Conservation (phyloP, 2,329 filamentous ascomycete species). For the Hypoxylon sp. region DNA sequence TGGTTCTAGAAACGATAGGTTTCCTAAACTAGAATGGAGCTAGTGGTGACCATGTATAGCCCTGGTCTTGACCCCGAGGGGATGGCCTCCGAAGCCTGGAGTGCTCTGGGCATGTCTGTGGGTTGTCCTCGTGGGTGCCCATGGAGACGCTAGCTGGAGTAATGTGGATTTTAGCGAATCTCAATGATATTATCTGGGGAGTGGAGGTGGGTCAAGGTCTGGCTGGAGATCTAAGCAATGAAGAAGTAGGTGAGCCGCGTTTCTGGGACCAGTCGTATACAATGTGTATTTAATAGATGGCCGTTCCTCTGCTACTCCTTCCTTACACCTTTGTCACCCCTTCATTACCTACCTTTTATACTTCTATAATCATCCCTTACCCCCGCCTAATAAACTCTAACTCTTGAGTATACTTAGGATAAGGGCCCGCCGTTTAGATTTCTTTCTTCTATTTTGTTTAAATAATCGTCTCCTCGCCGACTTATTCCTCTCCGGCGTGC, state of each 20-base stretch:
- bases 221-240: slow-evolving; percentile 15
- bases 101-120: slow-evolving; percentile 43
- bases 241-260: slow-evolving; percentile 18
- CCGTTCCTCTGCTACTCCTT: slow-evolving; percentile 6
- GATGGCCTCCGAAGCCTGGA: slow-evolving; percentile 34
- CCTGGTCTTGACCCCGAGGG: slow-evolving; percentile 36
- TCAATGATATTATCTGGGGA: slow-evolving; percentile 34
- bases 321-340: slow-evolving; percentile 2
- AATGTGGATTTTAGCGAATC: slow-evolving; percentile 19
- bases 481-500: background rate
- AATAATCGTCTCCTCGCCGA: background rate
- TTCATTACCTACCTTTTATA: slow-evolving; percentile 2
- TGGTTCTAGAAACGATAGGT: slow-evolving; percentile 28
- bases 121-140: slow-evolving; percentile 36
- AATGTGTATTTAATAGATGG: slow-evolving; percentile 18
- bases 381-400: slow-evolving; percentile 3
- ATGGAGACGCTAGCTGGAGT: slow-evolving; percentile 35
- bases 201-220: slow-evolving; percentile 40
- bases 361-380: slow-evolving; percentile 15
- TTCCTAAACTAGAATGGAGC: slow-evolving; percentile 20
- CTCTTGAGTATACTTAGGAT: background rate
- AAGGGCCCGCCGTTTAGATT: slow-evolving; percentile 1
- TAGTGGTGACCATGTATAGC: slow-evolving; percentile 15
- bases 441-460: background rate
- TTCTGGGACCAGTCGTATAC: slow-evolving; percentile 8